Percentiles rank a stretch among this genome's conserved stretches.
phyloP scores from a whole-genome alignment of 805 yeast genomes.

The Martiniozyma abietophila region DNA sequence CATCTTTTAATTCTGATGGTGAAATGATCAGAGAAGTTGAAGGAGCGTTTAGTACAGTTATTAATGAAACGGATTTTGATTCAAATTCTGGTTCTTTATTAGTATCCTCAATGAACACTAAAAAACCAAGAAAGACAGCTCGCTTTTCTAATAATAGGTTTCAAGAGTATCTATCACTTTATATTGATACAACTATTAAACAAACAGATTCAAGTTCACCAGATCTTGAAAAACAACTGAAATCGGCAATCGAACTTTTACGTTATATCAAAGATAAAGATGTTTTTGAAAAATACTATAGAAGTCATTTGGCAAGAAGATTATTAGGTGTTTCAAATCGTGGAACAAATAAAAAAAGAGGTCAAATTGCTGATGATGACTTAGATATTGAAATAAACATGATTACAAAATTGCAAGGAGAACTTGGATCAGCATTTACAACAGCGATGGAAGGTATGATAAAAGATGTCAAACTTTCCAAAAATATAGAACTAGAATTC shows the following conservation, averaged over 20 bases:
- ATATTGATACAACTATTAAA: constrained; percentile 48
- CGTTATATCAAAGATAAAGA: constrained; percentile 73
- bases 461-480: constrained; percentile 59
- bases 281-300: constrained; percentile 74
- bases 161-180: constrained; percentile 49
- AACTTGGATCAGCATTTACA: constrained; percentile 71
- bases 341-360: constrained; percentile 20
- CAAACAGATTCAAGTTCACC: constrained; percentile 38
- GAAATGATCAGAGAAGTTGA: constrained; percentile 47
- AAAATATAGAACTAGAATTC: constrained; percentile 37
- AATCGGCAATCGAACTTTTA: constrained; percentile 44
- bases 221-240: background rate
- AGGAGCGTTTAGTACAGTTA: constrained; percentile 49
- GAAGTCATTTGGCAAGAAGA: constrained; percentile 79
- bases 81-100: background rate
- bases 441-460: constrained; percentile 81
- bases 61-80: constrained; percentile 34
- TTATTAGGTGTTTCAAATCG: constrained; percentile 39
- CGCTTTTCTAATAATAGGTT: constrained; percentile 22
- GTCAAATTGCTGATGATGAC: constrained; percentile 1
- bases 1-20: constrained; percentile 41
- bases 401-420: constrained; percentile 60
- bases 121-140: background rate
- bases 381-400: constrained; percentile 59
- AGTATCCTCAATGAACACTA: too few species aligned